Conservation (phyloP, 2,329 filamentous ascomycete species). For the Colletotrichum lentis region DNA sequence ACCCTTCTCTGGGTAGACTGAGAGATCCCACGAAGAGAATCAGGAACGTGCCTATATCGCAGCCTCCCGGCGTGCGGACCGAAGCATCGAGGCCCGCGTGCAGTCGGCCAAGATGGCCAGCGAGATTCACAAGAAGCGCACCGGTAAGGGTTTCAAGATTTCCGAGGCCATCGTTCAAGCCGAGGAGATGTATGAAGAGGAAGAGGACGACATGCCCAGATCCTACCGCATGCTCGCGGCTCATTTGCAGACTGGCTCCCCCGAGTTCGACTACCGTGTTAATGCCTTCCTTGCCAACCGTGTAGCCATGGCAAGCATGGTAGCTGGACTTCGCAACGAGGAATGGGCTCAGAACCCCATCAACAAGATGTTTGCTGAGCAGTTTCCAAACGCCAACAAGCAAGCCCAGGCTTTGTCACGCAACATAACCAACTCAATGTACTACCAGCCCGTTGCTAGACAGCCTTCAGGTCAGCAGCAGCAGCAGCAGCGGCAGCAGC, state of each 20-base stretch:
- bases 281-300: constrained; percentile 57
- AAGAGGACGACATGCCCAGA: constrained; percentile 80
- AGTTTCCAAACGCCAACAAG: constrained; percentile 53
- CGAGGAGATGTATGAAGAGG: constrained; percentile 96
- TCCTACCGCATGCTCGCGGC: constrained; percentile 71
- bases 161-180: constrained; percentile 80
- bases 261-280: constrained; percentile 68
- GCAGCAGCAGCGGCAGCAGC: constrained; percentile 18
- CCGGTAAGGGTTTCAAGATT: constrained; percentile 81
- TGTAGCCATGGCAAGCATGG: constrained; percentile 54
- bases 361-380: constrained; percentile 56
- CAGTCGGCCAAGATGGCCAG: constrained; percentile 89
- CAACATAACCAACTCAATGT: constrained; percentile 36
- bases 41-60: constrained; percentile 92
- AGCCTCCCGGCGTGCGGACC: constrained; percentile 84
- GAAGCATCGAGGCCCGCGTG: constrained; percentile 85
- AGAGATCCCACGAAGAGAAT: constrained; percentile 81
- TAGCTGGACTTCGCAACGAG: constrained; percentile 47
- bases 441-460: constrained; percentile 22
- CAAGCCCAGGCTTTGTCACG: constrained; percentile 43
- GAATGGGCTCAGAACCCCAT: constrained; percentile 56
- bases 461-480: neutral
- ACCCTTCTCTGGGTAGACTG: constrained; percentile 59
- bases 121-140: constrained; percentile 87
- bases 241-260: constrained; percentile 67